A percentile compares a stretch with the other conserved stretches of the same genome.
Evolutionary conservation across 2,329 filamentous ascomycete species (phyloP).

Genomic region (Trichoderma koningii): DNA sequence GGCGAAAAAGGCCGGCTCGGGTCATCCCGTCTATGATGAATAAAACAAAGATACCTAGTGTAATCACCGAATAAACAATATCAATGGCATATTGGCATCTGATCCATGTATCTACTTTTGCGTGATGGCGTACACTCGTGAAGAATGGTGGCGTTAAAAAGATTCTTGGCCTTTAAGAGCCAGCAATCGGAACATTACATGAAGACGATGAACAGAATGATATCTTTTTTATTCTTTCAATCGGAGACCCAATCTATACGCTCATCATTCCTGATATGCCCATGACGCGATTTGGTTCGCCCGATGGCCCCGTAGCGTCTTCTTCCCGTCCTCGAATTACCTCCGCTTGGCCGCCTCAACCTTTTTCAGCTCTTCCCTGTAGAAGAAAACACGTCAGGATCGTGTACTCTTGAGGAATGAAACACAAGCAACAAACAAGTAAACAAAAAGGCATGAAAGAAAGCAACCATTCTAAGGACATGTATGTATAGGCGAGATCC

Average conservation of each 20-base stretch:
- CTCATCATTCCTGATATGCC: constrained; percentile 12
- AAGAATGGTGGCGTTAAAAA: not conserved
- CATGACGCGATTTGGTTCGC: constrained; percentile 6
- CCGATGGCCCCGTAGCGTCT: constrained; percentile 24
- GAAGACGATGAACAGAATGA: constrained; percentile 1
- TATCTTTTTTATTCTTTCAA: constrained; percentile 16
- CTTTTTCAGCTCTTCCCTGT: constrained; percentile 90
- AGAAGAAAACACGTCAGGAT: constrained; percentile 28
- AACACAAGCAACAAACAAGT: constrained; percentile 1
- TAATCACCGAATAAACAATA: constrained; percentile 4
- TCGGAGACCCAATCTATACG: constrained; percentile 22
- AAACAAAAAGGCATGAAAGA: not conserved
- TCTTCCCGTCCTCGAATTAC: constrained; percentile 40
- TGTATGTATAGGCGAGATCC: constrained; percentile 1
- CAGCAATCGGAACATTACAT: not conserved
- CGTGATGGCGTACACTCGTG: too few relatives aligned
- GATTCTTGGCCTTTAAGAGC: too few relatives aligned
- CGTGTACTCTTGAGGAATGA: constrained; percentile 17
- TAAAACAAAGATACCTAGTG: constrained; percentile 14
- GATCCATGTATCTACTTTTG: not conserved
- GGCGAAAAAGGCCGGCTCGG: constrained; percentile 36
- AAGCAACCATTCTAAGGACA: constrained; percentile 10
- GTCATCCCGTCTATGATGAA: constrained; percentile 42
- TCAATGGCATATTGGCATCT: too few relatives aligned
- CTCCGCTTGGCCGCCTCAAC: constrained; percentile 74